phyloP scores from a whole-genome alignment of 192 early-diverging fungal genomes.

The Backusella tuberculispora region DNA sequence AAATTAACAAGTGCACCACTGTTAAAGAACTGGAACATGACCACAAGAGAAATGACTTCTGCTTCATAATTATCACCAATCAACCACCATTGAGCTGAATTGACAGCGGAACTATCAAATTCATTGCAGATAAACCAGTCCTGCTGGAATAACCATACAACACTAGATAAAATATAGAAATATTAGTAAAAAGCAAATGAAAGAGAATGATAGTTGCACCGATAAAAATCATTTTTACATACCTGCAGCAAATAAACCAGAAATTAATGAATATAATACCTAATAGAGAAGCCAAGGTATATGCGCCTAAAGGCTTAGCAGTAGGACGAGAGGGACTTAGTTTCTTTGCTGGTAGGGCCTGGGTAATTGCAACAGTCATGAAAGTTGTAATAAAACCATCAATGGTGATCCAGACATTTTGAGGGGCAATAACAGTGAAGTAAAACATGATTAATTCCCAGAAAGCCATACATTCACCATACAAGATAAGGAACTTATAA shows the following conservation, averaged over 20 bases:
- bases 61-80: conserved; percentile 82
- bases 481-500: conserved; percentile 75
- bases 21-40: conserved; percentile 75
- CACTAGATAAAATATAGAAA: conserved; percentile 22
- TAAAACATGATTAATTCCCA: conserved; percentile 71
- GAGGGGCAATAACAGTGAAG: conserved; percentile 69
- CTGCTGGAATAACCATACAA: conserved; percentile 68
- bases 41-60: conserved; percentile 60
- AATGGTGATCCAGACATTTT: conserved; percentile 76
- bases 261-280: conserved; percentile 77
- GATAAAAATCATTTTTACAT: neutral
- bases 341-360: conserved; percentile 59
- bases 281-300: conserved; percentile 71
- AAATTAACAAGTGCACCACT: conserved; percentile 70
- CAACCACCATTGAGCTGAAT: conserved; percentile 77
- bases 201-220: too few species aligned
- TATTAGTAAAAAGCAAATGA: neutral
- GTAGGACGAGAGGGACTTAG: conserved; percentile 70
- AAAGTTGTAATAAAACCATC: conserved; percentile 66
- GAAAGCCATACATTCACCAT: conserved; percentile 73
- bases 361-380: conserved; percentile 68
- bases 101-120: conserved; percentile 66
- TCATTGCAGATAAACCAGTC: conserved; percentile 80
- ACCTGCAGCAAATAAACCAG: conserved; percentile 56
- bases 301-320: conserved; percentile 69